Percentiles rank a stretch among this genome's conserved stretches.
Conservation (phyloP, 1,284 basidiomycete species). For the Nidula niveotomentosa region DNA sequence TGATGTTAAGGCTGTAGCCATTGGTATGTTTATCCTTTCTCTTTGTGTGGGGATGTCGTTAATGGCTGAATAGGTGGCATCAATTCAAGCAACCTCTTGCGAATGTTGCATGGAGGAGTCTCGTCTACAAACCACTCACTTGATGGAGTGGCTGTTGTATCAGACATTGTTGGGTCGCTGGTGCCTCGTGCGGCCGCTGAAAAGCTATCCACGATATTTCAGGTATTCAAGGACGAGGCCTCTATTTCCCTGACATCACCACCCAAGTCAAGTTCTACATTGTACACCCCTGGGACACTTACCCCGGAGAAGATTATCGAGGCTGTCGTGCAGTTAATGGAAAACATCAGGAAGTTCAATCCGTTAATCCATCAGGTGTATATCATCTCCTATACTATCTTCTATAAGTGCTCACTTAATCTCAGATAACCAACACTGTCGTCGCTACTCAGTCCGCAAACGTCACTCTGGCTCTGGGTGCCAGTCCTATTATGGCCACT, state of each 20-base stretch:
- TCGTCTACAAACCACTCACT: slow-evolving; percentile 55
- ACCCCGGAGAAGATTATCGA: slow-evolving; percentile 22
- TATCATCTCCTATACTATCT: neutral
- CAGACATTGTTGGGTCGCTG: slow-evolving; percentile 77
- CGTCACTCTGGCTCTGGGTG: slow-evolving; percentile 85
- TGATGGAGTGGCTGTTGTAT: slow-evolving; percentile 90
- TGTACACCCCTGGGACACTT: slow-evolving; percentile 6
- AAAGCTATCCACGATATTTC: slow-evolving; percentile 42
- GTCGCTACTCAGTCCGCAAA: slow-evolving; percentile 93
- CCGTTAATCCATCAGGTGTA: slow-evolving; percentile 83
- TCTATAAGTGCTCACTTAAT: neutral
- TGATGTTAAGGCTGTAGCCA: slow-evolving; percentile 73
- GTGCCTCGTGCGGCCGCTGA: slow-evolving; percentile 63
- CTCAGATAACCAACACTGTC: slow-evolving; percentile 88
- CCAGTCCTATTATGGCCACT: slow-evolving; percentile 94
- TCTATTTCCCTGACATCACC: slow-evolving; percentile 2
- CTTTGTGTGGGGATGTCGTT: too few relatives aligned
- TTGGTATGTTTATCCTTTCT: slow-evolving; percentile 51
- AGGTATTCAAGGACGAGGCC: slow-evolving; percentile 34
- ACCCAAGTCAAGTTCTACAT: neutral
- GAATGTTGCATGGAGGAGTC: slow-evolving; percentile 72
- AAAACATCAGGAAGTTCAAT: slow-evolving; percentile 45
- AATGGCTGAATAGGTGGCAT: slow-evolving; percentile 65
- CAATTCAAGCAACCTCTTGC: slow-evolving; percentile 71
- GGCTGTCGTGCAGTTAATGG: slow-evolving; percentile 40